Conservation (phyloP, 73 alveolate genomes). For the Effrenium voratum region DNA sequence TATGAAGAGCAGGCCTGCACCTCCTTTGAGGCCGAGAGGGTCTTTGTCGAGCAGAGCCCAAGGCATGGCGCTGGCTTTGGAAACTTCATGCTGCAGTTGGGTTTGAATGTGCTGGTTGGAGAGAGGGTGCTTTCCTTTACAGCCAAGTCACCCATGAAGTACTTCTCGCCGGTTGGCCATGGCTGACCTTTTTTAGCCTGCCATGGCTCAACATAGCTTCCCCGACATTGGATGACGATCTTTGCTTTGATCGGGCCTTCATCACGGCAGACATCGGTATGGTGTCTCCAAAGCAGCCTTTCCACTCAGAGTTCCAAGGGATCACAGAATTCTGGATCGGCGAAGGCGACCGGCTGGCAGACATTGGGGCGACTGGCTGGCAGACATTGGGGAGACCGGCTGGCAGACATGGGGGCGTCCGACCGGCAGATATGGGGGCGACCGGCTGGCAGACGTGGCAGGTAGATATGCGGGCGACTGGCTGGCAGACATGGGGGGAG, state of each 20-base stretch:
- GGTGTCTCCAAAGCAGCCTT: conserved; percentile 24
- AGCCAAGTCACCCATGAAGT: conserved; percentile 70
- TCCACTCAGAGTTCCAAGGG: conserved; percentile 57
- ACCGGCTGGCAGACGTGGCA: no score
- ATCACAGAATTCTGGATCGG: conserved; percentile 90
- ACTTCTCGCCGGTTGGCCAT: conserved; percentile 75
- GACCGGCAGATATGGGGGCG: no score
- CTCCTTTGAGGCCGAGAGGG: conserved; percentile 48
- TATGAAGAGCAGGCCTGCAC: conserved; percentile 30
- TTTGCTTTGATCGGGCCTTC: conserved; percentile 35
- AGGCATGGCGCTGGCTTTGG: conserved; percentile 65
- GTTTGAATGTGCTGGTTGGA: conserved; percentile 64
- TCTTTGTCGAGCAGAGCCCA: conserved; percentile 75
- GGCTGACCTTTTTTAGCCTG: conserved; percentile 73
- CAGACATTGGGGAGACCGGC: conserved; percentile 4
- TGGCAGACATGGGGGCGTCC: conserved; percentile 54
- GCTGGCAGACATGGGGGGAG: no score
- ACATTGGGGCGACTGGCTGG: neutral
- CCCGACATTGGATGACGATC: conserved; percentile 34
- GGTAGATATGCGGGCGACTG: no score
- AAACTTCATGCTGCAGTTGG: conserved; percentile 66
- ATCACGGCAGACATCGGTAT: conserved; percentile 47
- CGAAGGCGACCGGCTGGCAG: conserved; percentile 17
- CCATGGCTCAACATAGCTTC: conserved; percentile 55
- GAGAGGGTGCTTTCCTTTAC: conserved; percentile 66